Evolutionary conservation across 2,329 filamentous ascomycete genomes (phyloP).

Genomic region (Arthrinium phaeospermum): DNA sequence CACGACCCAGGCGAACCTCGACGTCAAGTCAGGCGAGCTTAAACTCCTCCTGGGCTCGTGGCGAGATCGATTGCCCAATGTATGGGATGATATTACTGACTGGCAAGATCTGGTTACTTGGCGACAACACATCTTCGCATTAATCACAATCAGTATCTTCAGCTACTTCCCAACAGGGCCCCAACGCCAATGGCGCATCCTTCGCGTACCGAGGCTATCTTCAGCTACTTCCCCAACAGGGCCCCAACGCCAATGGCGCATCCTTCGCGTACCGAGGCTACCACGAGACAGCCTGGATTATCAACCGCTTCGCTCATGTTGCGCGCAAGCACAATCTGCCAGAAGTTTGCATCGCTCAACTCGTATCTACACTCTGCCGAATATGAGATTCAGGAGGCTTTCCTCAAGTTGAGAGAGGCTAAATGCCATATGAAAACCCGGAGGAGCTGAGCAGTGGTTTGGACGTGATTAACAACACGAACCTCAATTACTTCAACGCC

Average conservation of each 20-base stretch:
- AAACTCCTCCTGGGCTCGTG: slow-evolving; percentile 93
- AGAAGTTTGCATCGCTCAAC: slow-evolving; percentile 95
- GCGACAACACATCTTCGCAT: slow-evolving; percentile 97
- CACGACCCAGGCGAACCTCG: slow-evolving; percentile 84
- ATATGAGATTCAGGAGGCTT: slow-evolving; percentile 99
- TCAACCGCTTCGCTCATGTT: slow-evolving; percentile 97
- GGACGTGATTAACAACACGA: slow-evolving; percentile 99
- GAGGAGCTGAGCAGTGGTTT: slow-evolving; percentile 90
- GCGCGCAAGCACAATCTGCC: slow-evolving; percentile 95
- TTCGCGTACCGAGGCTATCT: no score
- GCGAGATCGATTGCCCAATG: slow-evolving; percentile 93
- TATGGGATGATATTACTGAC: slow-evolving; percentile 99
- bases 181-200: slow-evolving; percentile 85
- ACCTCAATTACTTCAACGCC: slow-evolving; percentile 95
- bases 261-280: slow-evolving; percentile 97
- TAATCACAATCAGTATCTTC: slow-evolving; percentile 93
- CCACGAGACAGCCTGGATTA: slow-evolving; percentile 99
- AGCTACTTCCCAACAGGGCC: slow-evolving; percentile 77
- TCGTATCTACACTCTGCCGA: slow-evolving; percentile 98
- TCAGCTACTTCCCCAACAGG: slow-evolving; percentile 76
- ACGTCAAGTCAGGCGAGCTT: slow-evolving; percentile 92
- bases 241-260: slow-evolving; percentile 83
- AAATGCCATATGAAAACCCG: slow-evolving; percentile 98
- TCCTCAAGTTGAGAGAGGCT: slow-evolving; percentile 96
- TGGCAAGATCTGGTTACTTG: slow-evolving; percentile 99